Conservation (phyloP, 768 basidiomycete species). For the Neoboletus brunneissimus region DNA sequence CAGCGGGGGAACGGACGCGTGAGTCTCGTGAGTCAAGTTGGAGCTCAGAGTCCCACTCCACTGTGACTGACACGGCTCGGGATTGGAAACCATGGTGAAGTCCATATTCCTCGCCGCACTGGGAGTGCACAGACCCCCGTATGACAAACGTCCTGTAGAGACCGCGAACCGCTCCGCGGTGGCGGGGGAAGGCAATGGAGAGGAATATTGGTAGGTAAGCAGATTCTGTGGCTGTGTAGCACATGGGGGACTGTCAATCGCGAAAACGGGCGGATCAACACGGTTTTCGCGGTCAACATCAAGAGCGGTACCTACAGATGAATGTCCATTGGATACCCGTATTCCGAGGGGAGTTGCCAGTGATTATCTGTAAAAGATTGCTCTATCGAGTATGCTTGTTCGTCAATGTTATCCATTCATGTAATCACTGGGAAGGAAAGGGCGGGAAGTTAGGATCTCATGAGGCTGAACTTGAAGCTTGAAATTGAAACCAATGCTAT, state of each 20-base stretch:
- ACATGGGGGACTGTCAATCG: neutral
- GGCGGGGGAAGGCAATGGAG: neutral
- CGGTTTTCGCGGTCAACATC: neutral
- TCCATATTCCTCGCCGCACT: neutral
- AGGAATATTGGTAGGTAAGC: neutral
- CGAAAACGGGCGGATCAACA: conserved; percentile 1
- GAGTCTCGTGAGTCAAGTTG: neutral
- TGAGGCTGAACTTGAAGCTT: no score
- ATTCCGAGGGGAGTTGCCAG: neutral
- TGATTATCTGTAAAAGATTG: neutral
- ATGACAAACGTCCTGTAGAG: neutral
- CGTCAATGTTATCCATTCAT: neutral
- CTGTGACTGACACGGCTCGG: neutral
- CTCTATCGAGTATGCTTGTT: neutral
- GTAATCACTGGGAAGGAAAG: neutral
- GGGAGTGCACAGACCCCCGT: neutral
- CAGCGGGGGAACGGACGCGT: neutral
- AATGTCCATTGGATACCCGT: neutral
- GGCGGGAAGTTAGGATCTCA: neutral
- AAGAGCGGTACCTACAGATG: conserved; percentile 1
- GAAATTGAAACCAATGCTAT: neutral
- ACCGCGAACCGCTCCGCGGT: neutral
- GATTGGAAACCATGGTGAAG: neutral
- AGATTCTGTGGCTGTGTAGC: neutral
- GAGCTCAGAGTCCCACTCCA: neutral